Conservation (phyloP, 1,284 basidiomycete genomes). For the Mycena citricolor region DNA sequence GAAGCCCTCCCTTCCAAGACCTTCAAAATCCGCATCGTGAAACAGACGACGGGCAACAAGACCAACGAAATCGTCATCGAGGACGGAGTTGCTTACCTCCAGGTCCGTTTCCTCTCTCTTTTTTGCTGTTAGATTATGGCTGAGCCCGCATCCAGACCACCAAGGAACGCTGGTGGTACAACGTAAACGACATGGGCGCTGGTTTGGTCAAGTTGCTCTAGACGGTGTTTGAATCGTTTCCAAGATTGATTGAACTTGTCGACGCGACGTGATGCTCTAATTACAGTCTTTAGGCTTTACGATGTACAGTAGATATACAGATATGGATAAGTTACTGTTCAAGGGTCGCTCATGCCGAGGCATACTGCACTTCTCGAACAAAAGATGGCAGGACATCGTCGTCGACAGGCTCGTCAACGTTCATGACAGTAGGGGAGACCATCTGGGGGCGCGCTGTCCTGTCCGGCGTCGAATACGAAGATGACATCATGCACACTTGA, state of each 20-base stretch:
- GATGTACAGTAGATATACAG: too few species aligned
- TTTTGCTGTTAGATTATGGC: background rate
- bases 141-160: conserved; percentile 24
- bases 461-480: background rate
- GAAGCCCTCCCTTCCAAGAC: conserved; percentile 34
- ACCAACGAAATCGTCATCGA: conserved; percentile 34
- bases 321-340: too few species aligned
- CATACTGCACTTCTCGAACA: conserved; percentile 13
- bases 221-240: too few species aligned
- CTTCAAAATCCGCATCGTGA: conserved; percentile 35
- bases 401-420: background rate
- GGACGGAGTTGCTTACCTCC: conserved; percentile 34
- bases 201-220: conserved; percentile 25
- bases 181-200: conserved; percentile 24
- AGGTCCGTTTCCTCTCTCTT: conserved; percentile 27
- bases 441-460: background rate
- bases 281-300: too few species aligned
- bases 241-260: too few species aligned
- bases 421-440: background rate
- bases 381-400: conserved; percentile 1
- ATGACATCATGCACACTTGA: conserved; percentile 31
- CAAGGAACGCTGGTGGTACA: conserved; percentile 28
- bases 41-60: conserved; percentile 28
- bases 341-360: too few species aligned
- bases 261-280: too few species aligned